A percentile compares a stretch with the other conserved stretches of the same genome.
These are phyloP conservation scores for Tephrocybe rancida DNA, from an alignment of 768 basidiomycete species.

Conservation along the genomic window DNA sequence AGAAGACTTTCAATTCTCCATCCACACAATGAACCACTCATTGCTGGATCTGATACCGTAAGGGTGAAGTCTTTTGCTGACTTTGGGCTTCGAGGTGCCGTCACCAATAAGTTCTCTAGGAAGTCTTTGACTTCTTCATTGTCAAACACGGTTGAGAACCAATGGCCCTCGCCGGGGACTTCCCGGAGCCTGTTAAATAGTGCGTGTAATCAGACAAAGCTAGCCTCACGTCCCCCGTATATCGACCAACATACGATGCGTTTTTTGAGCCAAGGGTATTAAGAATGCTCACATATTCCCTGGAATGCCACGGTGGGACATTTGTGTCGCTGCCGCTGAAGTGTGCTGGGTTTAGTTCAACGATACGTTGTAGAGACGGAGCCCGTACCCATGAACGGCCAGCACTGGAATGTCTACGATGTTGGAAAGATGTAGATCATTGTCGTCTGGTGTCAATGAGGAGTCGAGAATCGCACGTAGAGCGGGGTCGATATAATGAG, in stretches of 20 bases:
- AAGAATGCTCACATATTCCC: constrained; percentile 63
- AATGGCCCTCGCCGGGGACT: constrained; percentile 64
- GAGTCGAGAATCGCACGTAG: constrained; percentile 73
- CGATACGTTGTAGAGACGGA: too few species aligned
- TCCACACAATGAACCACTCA: constrained; percentile 72
- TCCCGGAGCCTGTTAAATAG: constrained; percentile 54
- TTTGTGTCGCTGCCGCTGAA: constrained; percentile 78
- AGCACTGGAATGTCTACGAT: constrained; percentile 68
- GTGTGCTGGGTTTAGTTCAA: too few species aligned
- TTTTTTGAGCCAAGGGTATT: constrained; percentile 55
- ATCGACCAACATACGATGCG: constrained; percentile 46
- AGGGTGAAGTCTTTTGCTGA: constrained; percentile 56
- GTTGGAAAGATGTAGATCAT: constrained; percentile 85
- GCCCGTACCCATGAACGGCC: constrained; percentile 72
- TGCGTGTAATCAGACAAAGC: neutral
- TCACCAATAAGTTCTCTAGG: constrained; percentile 37
- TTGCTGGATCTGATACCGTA: constrained; percentile 69
- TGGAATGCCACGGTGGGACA: constrained; percentile 85
- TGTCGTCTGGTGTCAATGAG: constrained; percentile 81
- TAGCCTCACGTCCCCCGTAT: neutral
- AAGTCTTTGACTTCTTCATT: constrained; percentile 60
- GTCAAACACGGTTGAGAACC: constrained; percentile 64
- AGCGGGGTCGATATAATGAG: constrained; percentile 78
- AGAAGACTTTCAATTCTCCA: constrained; percentile 61
- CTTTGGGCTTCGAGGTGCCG: constrained; percentile 10